These are phyloP conservation scores for Triticum timopheevii DNA, from an alignment of 176 grass and related monocot species.

Conservation along the genomic window DNA sequence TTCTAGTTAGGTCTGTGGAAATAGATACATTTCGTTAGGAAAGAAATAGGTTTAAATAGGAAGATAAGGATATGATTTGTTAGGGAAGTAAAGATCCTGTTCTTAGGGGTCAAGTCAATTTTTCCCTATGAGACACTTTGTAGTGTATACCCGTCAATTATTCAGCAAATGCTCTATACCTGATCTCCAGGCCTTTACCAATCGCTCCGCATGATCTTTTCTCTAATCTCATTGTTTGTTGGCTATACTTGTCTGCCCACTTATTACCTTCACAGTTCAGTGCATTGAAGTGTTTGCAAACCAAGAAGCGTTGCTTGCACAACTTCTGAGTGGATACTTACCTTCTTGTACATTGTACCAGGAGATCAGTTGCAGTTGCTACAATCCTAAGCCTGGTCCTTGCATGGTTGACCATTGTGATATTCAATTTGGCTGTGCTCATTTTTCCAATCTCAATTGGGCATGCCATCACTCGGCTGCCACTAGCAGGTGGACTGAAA, in stretches of 20 bases:
- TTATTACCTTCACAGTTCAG: not conserved
- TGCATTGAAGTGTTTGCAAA: not conserved
- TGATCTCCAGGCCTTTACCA: not conserved
- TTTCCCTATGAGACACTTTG: not conserved
- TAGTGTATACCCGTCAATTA: not conserved
- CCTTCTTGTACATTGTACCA: conserved; percentile 19
- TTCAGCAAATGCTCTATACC: not conserved
- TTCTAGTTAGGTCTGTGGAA: not conserved
- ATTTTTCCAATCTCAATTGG: conserved; percentile 44
- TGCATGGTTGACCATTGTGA: conserved; percentile 33
- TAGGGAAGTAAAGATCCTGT: not conserved
- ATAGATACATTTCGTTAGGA: not conserved
- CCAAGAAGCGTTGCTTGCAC: not conserved
- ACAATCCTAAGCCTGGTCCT: conserved; percentile 31
- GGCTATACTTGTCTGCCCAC: not conserved
- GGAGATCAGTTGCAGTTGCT: conserved; percentile 28
- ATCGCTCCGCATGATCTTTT: not conserved
- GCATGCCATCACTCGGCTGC: conserved; percentile 37
- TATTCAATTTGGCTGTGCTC: conserved; percentile 44
- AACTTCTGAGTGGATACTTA: not conserved
- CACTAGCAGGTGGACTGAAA: conserved; percentile 37
- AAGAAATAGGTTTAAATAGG: not conserved
- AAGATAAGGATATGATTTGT: not conserved
- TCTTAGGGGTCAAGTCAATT: not conserved
- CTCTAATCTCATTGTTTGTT: conserved; percentile 1